Percentiles rank a stretch among this genome's conserved stretches.
Evolutionary conservation across 768 basidiomycete genomes (phyloP).

Genomic region (Lentinula sp.): DNA sequence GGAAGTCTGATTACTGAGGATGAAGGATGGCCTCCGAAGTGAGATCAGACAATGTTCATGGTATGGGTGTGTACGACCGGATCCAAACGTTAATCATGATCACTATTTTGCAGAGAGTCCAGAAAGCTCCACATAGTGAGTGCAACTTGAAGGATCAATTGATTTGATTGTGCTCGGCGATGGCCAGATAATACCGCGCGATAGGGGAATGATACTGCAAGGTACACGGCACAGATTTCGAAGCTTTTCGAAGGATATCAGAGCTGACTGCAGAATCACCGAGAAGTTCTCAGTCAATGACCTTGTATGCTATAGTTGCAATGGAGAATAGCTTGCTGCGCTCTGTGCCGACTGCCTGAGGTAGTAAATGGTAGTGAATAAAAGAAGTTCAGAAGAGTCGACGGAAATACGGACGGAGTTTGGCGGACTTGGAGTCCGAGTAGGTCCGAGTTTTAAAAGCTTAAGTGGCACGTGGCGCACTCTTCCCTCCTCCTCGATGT

Average conservation of each 20-base stretch:
- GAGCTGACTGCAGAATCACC: not conserved
- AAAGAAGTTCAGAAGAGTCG: not conserved
- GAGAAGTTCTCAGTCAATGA: not conserved
- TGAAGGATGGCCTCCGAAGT: not conserved
- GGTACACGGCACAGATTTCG: not conserved
- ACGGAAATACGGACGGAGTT: constrained; percentile 1
- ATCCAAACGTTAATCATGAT: not conserved
- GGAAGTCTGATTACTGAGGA: not conserved
- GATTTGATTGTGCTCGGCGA: not conserved
- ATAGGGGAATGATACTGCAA: not conserved
- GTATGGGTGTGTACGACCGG: not conserved
- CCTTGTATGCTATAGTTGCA: not conserved
- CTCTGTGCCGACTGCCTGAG: not conserved
- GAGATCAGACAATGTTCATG: not conserved
- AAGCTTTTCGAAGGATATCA: not conserved
- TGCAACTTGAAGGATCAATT: too few species aligned
- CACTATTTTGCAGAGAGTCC: not conserved
- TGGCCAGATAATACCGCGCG: not conserved
- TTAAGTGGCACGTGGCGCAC: not conserved
- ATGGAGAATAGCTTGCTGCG: not conserved
- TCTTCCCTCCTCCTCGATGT: not conserved
- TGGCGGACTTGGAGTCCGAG: not conserved
- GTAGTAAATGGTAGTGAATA: not conserved
- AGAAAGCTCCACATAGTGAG: too few species aligned
- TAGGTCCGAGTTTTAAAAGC: not conserved